Base-by-base conservation (phyloP, 2,329 filamentous ascomycete species). In the Metarhizium sp. region DNA sequence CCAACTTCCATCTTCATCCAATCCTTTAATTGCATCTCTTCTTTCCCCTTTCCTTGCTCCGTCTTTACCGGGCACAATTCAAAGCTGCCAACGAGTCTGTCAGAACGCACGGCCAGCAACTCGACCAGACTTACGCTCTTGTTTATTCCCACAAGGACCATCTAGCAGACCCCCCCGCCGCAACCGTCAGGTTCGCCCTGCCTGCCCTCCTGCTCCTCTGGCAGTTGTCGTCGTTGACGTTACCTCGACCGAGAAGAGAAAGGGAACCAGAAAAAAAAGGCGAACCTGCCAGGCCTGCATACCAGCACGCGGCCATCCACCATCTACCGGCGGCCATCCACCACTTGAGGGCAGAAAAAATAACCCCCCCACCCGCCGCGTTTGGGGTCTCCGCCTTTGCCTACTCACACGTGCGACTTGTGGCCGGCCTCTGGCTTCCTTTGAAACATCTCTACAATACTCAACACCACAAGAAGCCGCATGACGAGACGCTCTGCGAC, bases 401-500 rank as follows among this genome's bases (percentile, higher is more conserved):
- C 50, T 55, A 46, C 52, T 56, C 54, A 53, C 57, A 56, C 54
- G 54, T 58, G 54, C 57, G 45, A 47, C 56, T 11, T 51, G 30
- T 49, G 38, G 51, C 51, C 51, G 52, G 38, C 29, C 51, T 53
- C 34, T 54, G 56, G 49, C 48, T 46, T 50, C 48, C 36, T 51
- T 36, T 54, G 48, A 58, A 55, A 54, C 54, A 52, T 38, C 20
- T 49, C 45, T 18, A 40, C 50, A 29, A 51, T 36, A 3, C 50
- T 11, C 49, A 53, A 38, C 54, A 60, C 61, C 61, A 64, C 63
- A 60, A 60, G 57, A 59, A 61, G 64, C 59, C 69, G 69, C 67
- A 72, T 72, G 70, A 69, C 67, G 67, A 69, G 60, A 63, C 64
- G 61, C 58, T 59, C 59, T 55, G 58, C 62, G 62, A 64, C 66